Base-by-base conservation (phyloP, 768 basidiomycete genomes). In the Lactarius psammicola region DNA sequence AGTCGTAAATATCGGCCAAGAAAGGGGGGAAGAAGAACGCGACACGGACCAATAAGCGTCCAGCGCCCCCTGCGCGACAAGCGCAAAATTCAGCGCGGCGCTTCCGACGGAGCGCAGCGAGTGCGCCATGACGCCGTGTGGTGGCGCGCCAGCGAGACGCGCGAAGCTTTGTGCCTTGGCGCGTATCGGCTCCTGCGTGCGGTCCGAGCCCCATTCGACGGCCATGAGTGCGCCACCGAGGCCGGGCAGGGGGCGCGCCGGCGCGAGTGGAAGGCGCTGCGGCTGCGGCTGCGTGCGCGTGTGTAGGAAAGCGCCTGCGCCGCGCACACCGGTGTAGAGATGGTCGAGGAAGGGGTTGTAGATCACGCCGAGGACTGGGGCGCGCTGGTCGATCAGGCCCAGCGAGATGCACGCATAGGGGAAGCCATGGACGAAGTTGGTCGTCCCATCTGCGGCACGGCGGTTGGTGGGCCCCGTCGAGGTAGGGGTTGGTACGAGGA, bases 401-500 rank as follows among this genome's bases (percentile, higher is more conserved):
- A 98, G 84, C 20, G 95, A 97, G 74, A 95, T 90, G 76, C 92
- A 94, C 31, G 86, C 90, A 75, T 88, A 90, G 10, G 94, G 93
- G 74, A 95, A 92, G 42, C 88, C 87, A 70, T 92, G 89, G 23
- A 92, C 81, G 72, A 94, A 92, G 75, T 95, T 95, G 51, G 93
- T 94, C 3, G 92, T 95, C 17, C 92, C 92, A 72, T 93, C 91
- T 92, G 71, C 36, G 20, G 31, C 2, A 4, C 18, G 34, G 28
- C 40, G 30, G 9, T 15, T 10, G 33, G 38, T 40, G n/a, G 23
- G 5, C 13, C 46, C n/a, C 46, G 46, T 26, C n/a, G 23, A n/a
- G 46, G 5, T 23, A 11, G 11, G 46, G n/a, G 9, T 42, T 18
- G 38, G 56, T 33, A 55, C 31, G 46, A 51, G 26, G 51, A 38